A percentile compares a stretch with the other conserved stretches of the same genome.
Evolutionary conservation across 208 protist genomes (phyloP).

Genomic region (Trypanosoma rangeli): DNA sequence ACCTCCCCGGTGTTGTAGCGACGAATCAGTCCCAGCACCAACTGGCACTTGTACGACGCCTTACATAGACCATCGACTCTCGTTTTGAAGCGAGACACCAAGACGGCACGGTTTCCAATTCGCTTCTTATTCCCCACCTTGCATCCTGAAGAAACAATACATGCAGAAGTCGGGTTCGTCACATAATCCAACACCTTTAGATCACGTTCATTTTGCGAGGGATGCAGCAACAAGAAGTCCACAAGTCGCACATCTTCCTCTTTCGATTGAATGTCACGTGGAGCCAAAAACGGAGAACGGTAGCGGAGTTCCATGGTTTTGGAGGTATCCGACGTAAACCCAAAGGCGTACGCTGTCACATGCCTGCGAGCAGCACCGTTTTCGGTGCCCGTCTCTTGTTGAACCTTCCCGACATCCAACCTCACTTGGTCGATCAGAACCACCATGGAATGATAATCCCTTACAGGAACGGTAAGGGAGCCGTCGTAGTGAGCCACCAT

Average conservation of each 20-base stretch:
- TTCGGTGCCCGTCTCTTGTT: background rate
- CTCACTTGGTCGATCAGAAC: constrained; percentile 56
- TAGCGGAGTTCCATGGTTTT: constrained; percentile 15
- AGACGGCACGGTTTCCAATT: constrained; percentile 51
- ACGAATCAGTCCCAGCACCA: constrained; percentile 44
- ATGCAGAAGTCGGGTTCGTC: constrained; percentile 50
- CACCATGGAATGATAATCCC: constrained; percentile 52
- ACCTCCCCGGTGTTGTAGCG: constrained; percentile 34
- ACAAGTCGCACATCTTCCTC: constrained; percentile 33
- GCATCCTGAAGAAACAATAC: constrained; percentile 52
- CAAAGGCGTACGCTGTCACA: constrained; percentile 52
- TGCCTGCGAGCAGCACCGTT: constrained; percentile 9
- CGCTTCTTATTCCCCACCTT: constrained; percentile 34
- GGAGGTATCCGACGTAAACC: constrained; percentile 56
- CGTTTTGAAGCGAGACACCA: constrained; percentile 67
- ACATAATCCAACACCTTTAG: constrained; percentile 43
- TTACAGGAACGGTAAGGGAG: constrained; percentile 11
- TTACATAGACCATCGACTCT: constrained; percentile 66
- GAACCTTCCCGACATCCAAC: constrained; percentile 46
- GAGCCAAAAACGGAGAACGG: constrained; percentile 20
- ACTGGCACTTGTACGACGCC: constrained; percentile 68
- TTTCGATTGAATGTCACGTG: constrained; percentile 5
- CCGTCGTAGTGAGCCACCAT: constrained; percentile 43
- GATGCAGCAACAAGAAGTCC: constrained; percentile 53
- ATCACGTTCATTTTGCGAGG: constrained; percentile 39